A percentile compares a stretch with the other conserved stretches of the same genome.
phyloP scores from a whole-genome alignment of 2,329 filamentous ascomycete genomes.

The Cryphonectria naterciae region DNA sequence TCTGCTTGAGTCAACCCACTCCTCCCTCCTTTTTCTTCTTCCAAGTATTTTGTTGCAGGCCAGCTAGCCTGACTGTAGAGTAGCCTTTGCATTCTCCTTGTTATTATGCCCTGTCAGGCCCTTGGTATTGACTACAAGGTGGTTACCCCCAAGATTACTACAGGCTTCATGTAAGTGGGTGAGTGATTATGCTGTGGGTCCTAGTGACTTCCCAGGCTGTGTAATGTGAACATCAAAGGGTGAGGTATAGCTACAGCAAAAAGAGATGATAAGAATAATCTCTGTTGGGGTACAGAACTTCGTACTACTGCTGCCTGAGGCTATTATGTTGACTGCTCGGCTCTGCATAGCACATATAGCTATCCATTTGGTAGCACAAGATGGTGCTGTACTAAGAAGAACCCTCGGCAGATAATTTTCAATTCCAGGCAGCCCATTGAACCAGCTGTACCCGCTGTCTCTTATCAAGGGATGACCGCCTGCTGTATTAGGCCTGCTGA shows the following conservation, averaged over 20 bases:
- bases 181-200: neutral
- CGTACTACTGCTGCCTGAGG: neutral
- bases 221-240: neutral
- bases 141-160: neutral
- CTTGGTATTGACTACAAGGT: too few species aligned
- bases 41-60: neutral
- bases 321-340: neutral
- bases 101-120: too few species aligned
- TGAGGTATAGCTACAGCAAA: neutral
- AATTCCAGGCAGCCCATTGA: conserved; percentile 10
- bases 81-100: too few species aligned
- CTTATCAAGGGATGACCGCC: conserved; percentile 15
- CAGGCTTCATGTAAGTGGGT: neutral
- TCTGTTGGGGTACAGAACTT: neutral
- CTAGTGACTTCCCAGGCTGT: neutral
- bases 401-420: neutral
- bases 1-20: neutral
- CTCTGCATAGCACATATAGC: neutral
- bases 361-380: neutral
- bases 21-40: neutral
- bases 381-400: too few species aligned
- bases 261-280: neutral
- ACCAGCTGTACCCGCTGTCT: neutral
- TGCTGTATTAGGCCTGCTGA: conserved; percentile 12
- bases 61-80: too few species aligned